phyloP scores from a whole-genome alignment of 257 asterid species.

The Leptodermis oblonga region DNA sequence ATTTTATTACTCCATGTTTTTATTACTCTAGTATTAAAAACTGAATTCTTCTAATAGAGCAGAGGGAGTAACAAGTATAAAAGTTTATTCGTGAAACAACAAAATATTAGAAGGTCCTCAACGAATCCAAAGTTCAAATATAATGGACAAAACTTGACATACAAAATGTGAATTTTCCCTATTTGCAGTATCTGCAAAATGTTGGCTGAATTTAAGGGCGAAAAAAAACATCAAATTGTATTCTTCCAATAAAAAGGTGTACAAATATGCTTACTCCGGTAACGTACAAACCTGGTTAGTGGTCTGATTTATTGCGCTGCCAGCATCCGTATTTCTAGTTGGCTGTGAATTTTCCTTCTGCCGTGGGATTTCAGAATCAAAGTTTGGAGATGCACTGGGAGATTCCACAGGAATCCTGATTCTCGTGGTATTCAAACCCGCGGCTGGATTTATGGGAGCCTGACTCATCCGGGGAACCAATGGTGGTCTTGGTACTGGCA shows the following conservation, averaged over 20 bases:
- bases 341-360: slow-evolving; percentile 27
- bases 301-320: slow-evolving; percentile 30
- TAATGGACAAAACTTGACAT: background rate
- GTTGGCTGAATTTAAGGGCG: background rate
- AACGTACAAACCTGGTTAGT: slow-evolving; percentile 50
- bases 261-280: background rate
- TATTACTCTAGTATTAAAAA: no score
- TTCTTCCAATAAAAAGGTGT: background rate
- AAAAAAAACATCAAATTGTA: background rate
- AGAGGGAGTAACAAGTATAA: no score
- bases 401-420: slow-evolving; percentile 29
- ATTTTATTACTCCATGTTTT: no score
- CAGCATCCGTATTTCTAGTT: slow-evolving; percentile 33
- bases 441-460: slow-evolving; percentile 31
- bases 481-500: slow-evolving; percentile 42
- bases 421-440: slow-evolving; percentile 28
- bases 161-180: background rate
- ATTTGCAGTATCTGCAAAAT: background rate
- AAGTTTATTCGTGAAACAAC: background rate
- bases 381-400: slow-evolving; percentile 30
- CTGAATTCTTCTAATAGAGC: no score
- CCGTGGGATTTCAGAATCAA: slow-evolving; percentile 25
- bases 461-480: slow-evolving; percentile 38
- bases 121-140: background rate
- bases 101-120: background rate